These are phyloP conservation scores for Pichia scutulata DNA, from an alignment of 805 yeast genomes.

Conservation along the genomic window DNA sequence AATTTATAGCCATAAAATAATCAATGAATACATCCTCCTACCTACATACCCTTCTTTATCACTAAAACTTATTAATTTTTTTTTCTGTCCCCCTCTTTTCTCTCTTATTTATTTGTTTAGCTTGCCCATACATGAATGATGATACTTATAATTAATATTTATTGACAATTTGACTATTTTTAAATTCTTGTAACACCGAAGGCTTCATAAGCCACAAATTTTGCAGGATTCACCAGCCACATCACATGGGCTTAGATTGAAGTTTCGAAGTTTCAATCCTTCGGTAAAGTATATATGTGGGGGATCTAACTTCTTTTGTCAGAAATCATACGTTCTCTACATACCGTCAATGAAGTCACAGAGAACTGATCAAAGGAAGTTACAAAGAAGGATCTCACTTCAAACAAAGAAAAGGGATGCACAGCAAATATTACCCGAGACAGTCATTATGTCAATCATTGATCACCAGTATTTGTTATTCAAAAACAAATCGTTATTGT, in stretches of 20 bases:
- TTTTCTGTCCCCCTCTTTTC: background rate
- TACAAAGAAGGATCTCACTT: background rate
- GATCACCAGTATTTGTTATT: slow-evolving; percentile 1
- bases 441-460: background rate
- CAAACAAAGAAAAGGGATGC: background rate
- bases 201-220: background rate
- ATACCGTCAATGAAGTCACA: background rate
- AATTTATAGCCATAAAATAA: too few relatives aligned
- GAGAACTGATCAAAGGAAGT: background rate
- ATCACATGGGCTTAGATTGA: background rate
- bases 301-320: background rate
- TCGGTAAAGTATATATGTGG: background rate
- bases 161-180: background rate
- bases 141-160: background rate
- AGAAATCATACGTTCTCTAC: too few relatives aligned
- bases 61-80: background rate
- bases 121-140: background rate
- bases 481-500: background rate
- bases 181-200: too few relatives aligned
- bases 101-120: background rate
- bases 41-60: background rate
- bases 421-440: background rate
- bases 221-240: background rate
- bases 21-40: background rate
- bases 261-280: background rate